Percentiles rank a stretch among this genome's conserved stretches.
Conservation (phyloP, 371 early-diverging fungal genomes). For the Batrachochytrium dendrobatidis region DNA sequence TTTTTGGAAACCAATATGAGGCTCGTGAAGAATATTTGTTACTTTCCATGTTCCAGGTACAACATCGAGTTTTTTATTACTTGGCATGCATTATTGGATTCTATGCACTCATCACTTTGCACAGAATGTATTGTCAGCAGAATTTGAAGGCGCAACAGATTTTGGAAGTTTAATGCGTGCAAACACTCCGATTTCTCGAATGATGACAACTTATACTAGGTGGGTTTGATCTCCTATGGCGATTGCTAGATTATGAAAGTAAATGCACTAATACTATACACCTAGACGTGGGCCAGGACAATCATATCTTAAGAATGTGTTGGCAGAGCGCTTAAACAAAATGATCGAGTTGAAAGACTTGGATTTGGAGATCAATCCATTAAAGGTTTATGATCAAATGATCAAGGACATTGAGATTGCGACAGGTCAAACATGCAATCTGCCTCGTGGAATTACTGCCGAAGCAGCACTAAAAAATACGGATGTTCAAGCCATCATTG, state of each 20-base stretch:
- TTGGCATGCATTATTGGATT: not conserved
- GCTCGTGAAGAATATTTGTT: conserved; percentile 89
- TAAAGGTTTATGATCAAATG: conserved; percentile 84
- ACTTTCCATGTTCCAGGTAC: conserved; percentile 91
- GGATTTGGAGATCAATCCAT: conserved; percentile 84
- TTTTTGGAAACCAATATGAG: conserved; percentile 95
- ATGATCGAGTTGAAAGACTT: conserved; percentile 67
- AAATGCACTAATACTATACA: not conserved
- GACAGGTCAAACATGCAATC: conserved; percentile 40
- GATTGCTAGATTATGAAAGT: not conserved
- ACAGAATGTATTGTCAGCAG: conserved; percentile 75
- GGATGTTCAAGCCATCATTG: conserved; percentile 74
- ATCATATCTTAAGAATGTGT: conserved; percentile 79
- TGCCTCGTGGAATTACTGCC: conserved; percentile 67
- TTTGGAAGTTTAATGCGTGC: conserved; percentile 83
- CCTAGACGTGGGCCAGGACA: conserved; percentile 84
- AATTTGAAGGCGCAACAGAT: conserved; percentile 83
- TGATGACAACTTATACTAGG: conserved; percentile 91
- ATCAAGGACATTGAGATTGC: conserved; percentile 63
- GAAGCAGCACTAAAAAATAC: conserved; percentile 71
- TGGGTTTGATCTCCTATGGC: not conserved
- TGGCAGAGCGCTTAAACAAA: conserved; percentile 72
- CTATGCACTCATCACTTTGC: not conserved
- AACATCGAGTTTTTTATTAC: conserved; percentile 2
- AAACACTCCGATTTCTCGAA: conserved; percentile 90